These are phyloP conservation scores for Phoma sp. DNA, from an alignment of 2,329 filamentous ascomycete genomes.

Conservation along the genomic window DNA sequence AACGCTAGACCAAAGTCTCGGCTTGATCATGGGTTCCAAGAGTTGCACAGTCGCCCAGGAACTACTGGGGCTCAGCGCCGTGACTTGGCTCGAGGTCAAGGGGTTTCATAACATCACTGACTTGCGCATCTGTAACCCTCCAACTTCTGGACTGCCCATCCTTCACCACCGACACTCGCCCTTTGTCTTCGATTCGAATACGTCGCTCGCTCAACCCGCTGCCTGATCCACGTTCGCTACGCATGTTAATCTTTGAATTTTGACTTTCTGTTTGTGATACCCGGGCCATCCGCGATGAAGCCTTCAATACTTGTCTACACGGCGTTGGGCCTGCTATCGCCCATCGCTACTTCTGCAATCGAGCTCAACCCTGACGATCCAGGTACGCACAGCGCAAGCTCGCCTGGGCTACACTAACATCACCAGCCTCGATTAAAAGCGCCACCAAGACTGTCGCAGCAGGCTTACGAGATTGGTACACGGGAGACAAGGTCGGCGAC, in stretches of 20 bases:
- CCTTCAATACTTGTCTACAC: constrained; percentile 22
- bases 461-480: constrained; percentile 70
- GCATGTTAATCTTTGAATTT: constrained; percentile 8
- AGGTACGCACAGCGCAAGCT: constrained; percentile 19
- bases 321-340: constrained; percentile 25
- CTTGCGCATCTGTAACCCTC: constrained; percentile 9
- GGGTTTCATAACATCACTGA: constrained; percentile 28
- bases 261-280: constrained; percentile 10
- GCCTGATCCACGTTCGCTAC: constrained; percentile 18
- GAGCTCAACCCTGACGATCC: constrained; percentile 28
- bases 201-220: constrained; percentile 20
- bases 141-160: constrained; percentile 3
- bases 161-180: constrained; percentile 3
- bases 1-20: constrained; percentile 9
- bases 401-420: constrained; percentile 13
- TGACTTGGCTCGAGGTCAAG: constrained; percentile 26
- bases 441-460: constrained; percentile 68
- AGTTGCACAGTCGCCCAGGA: constrained; percentile 28
- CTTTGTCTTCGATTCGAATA: neutral
- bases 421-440: constrained; percentile 65
- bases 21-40: constrained; percentile 21
- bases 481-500: constrained; percentile 65
- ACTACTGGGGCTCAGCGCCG: constrained; percentile 26
- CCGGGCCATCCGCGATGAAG: constrained; percentile 28
- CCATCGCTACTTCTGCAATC: constrained; percentile 24